Percentiles rank a stretch among this genome's conserved stretches.
Evolutionary conservation across 805 yeast genomes (phyloP).

Genomic region (Cyberlindnera suaveolens): DNA sequence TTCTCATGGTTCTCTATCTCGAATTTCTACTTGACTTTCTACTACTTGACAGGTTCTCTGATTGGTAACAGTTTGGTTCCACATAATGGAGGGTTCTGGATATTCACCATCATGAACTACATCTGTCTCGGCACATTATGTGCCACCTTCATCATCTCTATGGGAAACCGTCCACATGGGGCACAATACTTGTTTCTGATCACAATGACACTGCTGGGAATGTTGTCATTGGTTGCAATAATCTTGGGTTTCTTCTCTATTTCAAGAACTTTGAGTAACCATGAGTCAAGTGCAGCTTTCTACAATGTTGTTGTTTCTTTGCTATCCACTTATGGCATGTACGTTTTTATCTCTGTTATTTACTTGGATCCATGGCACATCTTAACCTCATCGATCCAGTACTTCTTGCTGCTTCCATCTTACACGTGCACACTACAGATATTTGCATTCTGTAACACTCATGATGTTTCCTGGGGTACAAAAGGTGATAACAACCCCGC

Average conservation of each 20-base stretch:
- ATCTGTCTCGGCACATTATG: conserved; percentile 75
- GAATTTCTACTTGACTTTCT: conserved; percentile 87
- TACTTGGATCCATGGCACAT: conserved; percentile 97
- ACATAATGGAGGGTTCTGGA: conserved; percentile 70
- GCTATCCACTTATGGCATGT: conserved; percentile 87
- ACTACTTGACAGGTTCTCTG: conserved; percentile 86
- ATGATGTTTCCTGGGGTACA: conserved; percentile 99
- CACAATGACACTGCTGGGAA: conserved; percentile 63
- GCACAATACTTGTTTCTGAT: conserved; percentile 71
- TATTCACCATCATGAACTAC: conserved; percentile 83
- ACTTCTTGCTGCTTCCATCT: conserved; percentile 83
- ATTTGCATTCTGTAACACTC: conserved; percentile 96
- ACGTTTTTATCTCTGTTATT: conserved; percentile 71
- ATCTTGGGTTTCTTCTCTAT: conserved; percentile 81
- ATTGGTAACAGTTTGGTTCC: conserved; percentile 44
- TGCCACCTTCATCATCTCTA: conserved; percentile 84
- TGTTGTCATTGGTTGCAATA: conserved; percentile 78
- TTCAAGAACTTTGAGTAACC: conserved; percentile 38
- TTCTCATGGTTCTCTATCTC: conserved; percentile 92
- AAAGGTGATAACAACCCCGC: conserved; percentile 83
- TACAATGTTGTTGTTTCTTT: conserved; percentile 78
- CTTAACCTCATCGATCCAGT: conserved; percentile 79
- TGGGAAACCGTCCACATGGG: conserved; percentile 98
- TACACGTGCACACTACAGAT: conserved; percentile 90
- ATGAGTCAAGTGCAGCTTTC: conserved; percentile 40